Evolutionary conservation across 257 asterid genomes (phyloP), one percentile per base, ranked within the genome.

Genomic region (Hygrophila difformis): DNA sequence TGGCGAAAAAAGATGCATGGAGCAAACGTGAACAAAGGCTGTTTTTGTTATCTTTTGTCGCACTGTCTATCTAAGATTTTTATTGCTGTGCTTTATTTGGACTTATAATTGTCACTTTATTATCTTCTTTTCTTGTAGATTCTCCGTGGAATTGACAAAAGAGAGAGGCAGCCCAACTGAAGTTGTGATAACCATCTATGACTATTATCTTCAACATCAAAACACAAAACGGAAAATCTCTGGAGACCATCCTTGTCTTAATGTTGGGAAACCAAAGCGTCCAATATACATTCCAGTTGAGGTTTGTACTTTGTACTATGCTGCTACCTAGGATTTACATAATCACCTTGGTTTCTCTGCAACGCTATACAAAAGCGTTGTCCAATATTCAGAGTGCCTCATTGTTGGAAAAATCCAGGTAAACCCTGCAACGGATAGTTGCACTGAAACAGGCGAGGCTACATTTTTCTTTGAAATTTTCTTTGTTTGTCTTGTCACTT

Each of bases 371-470:
- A 21, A 84, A 77, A 55, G 49, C 91, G 6, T 35, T 81, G 39
- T 38, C 87, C 51, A 63, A 55, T 48, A 60, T 69, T 18, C 95
- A 85, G 39, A 65, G 93, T 51, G 75, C 94, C 38, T 60, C 91
- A 17, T 78, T 81, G 3, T 93, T 81, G 11, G 95, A 85, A 46
- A 74, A 78, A 51, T 81, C 95, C 8, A 57, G 94, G 4, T 87
- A 78, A 36, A 75, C 95, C 1, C 75, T 44, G 1, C 87, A 78
- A 57, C 65, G 93, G 69, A 85, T 73, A 81, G 18, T 8, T 5
- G 57, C 71, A 15, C 62, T 81, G 60, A 59, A 58, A 5, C 65
- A 73, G 14, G 87, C 76, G 46, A 56, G 60, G 15, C 15, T 18
- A 12, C 17, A 28, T 36, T 11, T 18, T 47, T 39, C 8, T 47